These are phyloP conservation scores for Glarea lozoyensis DNA, from an alignment of 495 filamentous ascomycete genomes.

Conservation along the genomic window DNA sequence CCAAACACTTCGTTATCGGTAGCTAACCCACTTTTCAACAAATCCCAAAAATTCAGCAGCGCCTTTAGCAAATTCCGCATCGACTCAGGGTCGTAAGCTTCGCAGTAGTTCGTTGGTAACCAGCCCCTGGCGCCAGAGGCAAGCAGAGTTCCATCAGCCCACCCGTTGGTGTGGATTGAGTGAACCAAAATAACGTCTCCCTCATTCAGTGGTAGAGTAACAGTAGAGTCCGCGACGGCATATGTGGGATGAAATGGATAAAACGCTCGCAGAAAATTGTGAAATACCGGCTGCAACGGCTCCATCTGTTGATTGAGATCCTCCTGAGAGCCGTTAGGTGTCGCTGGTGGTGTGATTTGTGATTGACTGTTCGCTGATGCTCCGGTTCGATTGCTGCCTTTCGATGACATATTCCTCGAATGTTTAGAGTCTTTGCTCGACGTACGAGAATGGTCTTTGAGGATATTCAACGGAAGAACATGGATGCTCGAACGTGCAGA, in stretches of 20 bases:
- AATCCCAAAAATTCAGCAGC: conserved; percentile 85
- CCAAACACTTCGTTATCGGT: conserved; percentile 62
- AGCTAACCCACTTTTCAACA: conserved; percentile 59
- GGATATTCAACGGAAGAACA: conserved; percentile 67
- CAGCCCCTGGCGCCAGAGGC: conserved; percentile 84
- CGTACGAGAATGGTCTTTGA: conserved; percentile 49
- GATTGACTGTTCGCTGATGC: conserved; percentile 24
- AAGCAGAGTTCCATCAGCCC: conserved; percentile 96
- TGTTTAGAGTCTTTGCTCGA: conserved; percentile 31
- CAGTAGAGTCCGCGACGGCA: conserved; percentile 58
- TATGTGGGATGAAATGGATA: conserved; percentile 82
- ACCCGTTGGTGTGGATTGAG: conserved; percentile 96
- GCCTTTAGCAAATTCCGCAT: conserved; percentile 82
- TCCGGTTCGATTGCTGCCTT: conserved; percentile 32
- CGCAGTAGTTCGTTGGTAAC: conserved; percentile 98
- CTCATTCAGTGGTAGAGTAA: conserved; percentile 78
- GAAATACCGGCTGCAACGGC: conserved; percentile 57
- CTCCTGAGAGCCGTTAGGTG: conserved; percentile 55
- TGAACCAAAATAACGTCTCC: conserved; percentile 93
- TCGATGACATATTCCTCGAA: conserved; percentile 27
- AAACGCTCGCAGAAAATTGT: conserved; percentile 93
- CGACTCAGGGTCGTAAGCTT: conserved; percentile 78
- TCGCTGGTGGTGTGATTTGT: conserved; percentile 60
- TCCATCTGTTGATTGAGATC: conserved; percentile 40
- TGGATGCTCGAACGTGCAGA: conserved; percentile 49